Base-by-base conservation (phyloP, 495 filamentous ascomycete species). In the Neurospora pannonica region DNA sequence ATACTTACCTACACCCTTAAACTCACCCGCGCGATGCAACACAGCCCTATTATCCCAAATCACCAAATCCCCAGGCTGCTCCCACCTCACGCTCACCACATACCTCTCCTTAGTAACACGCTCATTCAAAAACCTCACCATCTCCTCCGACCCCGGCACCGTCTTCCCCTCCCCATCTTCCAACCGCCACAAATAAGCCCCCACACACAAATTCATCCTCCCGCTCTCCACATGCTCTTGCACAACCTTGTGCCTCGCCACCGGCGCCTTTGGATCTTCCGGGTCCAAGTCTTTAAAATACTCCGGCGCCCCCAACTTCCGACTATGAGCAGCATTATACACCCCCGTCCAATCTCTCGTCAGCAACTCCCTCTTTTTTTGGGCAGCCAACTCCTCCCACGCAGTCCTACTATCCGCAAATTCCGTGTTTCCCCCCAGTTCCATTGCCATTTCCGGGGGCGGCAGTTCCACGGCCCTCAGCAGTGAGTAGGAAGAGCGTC, bases 41-140 rank as follows among this genome's bases (percentile, higher is more conserved):
- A 87, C 86, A 36, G 81, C 83, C 0, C 85, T 85, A 76, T 90
- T 91, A 73, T 91, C 89, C 89, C 89, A 91, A 31, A 89, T 84
- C 9, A 90, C 79, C 77, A 90, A 71, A 77, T 90, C 89, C 0
- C 87, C 83, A 0, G 78, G 73, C 13, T 82, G 74, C 60, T 85
- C 72, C 88, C 89, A 90, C 40, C 79, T 76, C 5, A 90, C 83
- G 3, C 79, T 82, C 7, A 87, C 60, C 1, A 82, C 80, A 77
- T 87, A 87, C 71, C 87, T 85, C 0, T 84, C 80, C 81, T 88
- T 85, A 9, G 84, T 86, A 2, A 83, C 82, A 73, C 88, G 87
- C 3, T 72, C 73, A 60, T 86, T 85, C 40, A 91, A 78, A 17
- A 72, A 75, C 37, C 85, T 76, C 1, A 89, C 76, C 67, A 90